phyloP scores from a whole-genome alignment of 1,284 basidiomycete species.

The Ceratobasidium sp. region DNA sequence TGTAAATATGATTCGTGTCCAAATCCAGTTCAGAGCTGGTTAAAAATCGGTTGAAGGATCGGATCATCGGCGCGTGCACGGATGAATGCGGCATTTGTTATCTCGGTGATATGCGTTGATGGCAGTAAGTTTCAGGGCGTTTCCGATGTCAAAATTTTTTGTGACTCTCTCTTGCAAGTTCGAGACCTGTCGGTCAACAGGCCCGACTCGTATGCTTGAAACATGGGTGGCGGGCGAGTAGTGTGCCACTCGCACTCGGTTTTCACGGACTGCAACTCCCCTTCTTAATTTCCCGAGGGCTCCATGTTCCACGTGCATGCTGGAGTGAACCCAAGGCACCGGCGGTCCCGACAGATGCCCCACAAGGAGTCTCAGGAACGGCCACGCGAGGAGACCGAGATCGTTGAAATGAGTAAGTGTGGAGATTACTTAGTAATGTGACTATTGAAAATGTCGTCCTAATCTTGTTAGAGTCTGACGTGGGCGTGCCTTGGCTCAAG shows the following conservation, averaged over 20 bases:
- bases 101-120: slow-evolving; percentile 60
- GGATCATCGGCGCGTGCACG: slow-evolving; percentile 68
- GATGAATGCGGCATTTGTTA: slow-evolving; percentile 71
- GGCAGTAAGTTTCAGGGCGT: slow-evolving; percentile 49
- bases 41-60: slow-evolving; percentile 59
- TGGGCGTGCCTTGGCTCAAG: neutral
- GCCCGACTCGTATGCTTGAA: slow-evolving; percentile 63
- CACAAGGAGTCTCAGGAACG: slow-evolving; percentile 21
- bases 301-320: slow-evolving; percentile 64
- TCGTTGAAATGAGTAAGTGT: slow-evolving; percentile 24
- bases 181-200: no score
- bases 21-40: neutral
- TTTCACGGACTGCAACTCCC: slow-evolving; percentile 63
- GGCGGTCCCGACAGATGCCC: slow-evolving; percentile 49
- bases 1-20: slow-evolving; percentile 50
- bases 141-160: neutral
- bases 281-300: slow-evolving; percentile 65
- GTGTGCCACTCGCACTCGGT: slow-evolving; percentile 63
- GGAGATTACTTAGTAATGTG: neutral
- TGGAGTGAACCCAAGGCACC: slow-evolving; percentile 59
- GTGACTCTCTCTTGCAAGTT: no score
- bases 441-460: no score
- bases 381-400: neutral
- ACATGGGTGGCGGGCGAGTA: slow-evolving; percentile 71
- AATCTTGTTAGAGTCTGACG: neutral